Conservation (phyloP, 2,329 filamentous ascomycete genomes). For the Plectosphaerella cucumerina region DNA sequence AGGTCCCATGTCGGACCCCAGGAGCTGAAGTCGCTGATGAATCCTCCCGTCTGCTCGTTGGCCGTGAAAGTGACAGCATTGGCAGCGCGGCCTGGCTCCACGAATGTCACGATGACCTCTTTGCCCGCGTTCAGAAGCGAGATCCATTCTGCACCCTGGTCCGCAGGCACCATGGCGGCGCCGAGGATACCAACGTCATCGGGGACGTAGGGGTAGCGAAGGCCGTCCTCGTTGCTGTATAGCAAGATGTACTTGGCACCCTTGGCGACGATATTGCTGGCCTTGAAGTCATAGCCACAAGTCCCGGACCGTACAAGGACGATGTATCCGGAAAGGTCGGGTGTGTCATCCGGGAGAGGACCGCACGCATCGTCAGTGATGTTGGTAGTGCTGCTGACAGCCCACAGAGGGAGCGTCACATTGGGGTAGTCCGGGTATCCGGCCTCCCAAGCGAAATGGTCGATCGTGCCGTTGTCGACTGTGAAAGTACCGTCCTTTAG, state of each 20-base stretch:
- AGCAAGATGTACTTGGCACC: slow-evolving; percentile 37
- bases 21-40: not conserved
- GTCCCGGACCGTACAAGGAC: slow-evolving; percentile 31
- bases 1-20: slow-evolving; percentile 14
- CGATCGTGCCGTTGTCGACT: slow-evolving; percentile 2
- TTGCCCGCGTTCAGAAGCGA: too few relatives aligned
- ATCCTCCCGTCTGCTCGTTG: not conserved
- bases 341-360: slow-evolving; percentile 7
- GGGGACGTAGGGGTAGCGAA: not conserved
- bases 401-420: slow-evolving; percentile 9
- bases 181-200: slow-evolving; percentile 8
- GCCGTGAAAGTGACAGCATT: too few relatives aligned
- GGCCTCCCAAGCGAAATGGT: slow-evolving; percentile 10
- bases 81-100: too few relatives aligned
- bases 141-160: slow-evolving; percentile 16
- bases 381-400: not conserved
- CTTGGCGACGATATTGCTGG: slow-evolving; percentile 30
- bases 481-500: too few relatives aligned
- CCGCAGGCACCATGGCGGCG: slow-evolving; percentile 12
- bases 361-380: slow-evolving; percentile 6
- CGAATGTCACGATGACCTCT: too few relatives aligned
- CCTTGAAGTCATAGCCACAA: slow-evolving; percentile 30
- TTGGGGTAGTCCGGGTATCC: slow-evolving; percentile 6
- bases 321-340: slow-evolving; percentile 33
- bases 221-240: slow-evolving; percentile 19